Evolutionary conservation across 352 stramenopile genomes (phyloP).

Genomic region (Aphanomyces cochlioides): DNA sequence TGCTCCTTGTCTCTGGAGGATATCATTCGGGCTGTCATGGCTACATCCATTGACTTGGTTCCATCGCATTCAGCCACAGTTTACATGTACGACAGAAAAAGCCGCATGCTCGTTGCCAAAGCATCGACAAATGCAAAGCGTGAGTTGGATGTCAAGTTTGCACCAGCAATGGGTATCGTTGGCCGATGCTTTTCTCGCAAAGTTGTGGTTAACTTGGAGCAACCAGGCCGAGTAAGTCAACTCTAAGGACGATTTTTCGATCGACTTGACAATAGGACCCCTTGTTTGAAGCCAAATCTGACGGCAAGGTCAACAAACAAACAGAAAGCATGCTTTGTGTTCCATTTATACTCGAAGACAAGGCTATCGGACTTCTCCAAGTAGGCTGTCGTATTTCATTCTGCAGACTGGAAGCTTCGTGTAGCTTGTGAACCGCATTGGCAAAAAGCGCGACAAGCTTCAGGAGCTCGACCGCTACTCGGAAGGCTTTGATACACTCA

Average conservation of each 20-base stretch:
- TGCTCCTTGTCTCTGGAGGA: slow-evolving; percentile 6
- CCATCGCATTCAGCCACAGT: slow-evolving; percentile 11
- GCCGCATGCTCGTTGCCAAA: slow-evolving; percentile 6
- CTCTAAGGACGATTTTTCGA: not conserved
- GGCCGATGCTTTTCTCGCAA: slow-evolving; percentile 27
- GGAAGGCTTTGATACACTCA: slow-evolving; percentile 14
- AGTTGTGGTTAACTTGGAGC: not conserved
- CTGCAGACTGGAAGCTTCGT: not conserved
- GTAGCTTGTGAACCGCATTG: slow-evolving; percentile 21
- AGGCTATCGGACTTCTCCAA: slow-evolving; percentile 18
- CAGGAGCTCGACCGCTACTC: slow-evolving; percentile 1
- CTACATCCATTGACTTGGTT: not conserved
- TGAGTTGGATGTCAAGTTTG: slow-evolving; percentile 11
- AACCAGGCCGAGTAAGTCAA: slow-evolving; percentile 1
- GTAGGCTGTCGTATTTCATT: not conserved
- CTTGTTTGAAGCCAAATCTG: slow-evolving; percentile 20
- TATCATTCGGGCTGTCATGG: not conserved
- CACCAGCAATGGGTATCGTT: slow-evolving; percentile 21
- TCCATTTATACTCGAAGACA: slow-evolving; percentile 2
- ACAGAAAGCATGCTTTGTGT: slow-evolving; percentile 25
- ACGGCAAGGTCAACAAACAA: slow-evolving; percentile 5
- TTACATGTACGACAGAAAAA: slow-evolving; percentile 19
- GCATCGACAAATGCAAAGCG: slow-evolving; percentile 17
- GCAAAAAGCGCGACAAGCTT: not conserved
- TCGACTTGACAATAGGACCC: slow-evolving; percentile 3